Base-by-base conservation (phyloP, 1,284 basidiomycete species). In the Pascua guehoae region DNA sequence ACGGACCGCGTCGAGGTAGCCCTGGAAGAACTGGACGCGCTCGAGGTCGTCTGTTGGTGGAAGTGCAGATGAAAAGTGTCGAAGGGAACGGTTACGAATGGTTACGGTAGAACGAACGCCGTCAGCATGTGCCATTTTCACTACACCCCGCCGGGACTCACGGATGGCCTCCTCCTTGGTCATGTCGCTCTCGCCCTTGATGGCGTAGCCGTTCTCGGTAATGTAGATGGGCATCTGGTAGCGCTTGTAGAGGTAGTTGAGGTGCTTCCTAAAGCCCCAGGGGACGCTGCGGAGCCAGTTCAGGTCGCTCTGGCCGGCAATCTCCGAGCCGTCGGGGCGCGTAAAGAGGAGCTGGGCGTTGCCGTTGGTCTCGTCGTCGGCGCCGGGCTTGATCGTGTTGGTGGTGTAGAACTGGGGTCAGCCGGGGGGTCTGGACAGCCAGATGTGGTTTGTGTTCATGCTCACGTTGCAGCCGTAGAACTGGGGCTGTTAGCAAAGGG, bases 201-300 rank as follows among this genome's bases (percentile, higher is more conserved):
- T 83, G 1, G 86, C 81, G 68, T 87, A 88, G 0, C 87, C 86
- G 69, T 88, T 87, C 74, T 88, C 85, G 4, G 85, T 87, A 37
- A 86, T 81, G 55, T 84, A 87, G 61, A 89, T 86, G 0, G 87
- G 85, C 64, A 79, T 79, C 44, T 80, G 74, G 78, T 89, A 90
- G 17, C 83, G 81, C 79, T 85, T 65, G 53, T 72, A 86, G 49
- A 88, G 74, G 72, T 88, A 88, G 69, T 85, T 86, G 47, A 89
- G 79, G 18, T 88, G 79, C 79, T 83, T 69, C 24, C 67, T 64
- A 57, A 68, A 71, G 4, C 72, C 72, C 69, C 67, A 75, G 37
- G 70, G 68, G 24, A 70, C 72, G 49, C 72, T 67, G 48, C 72
- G 66, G 10, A 72, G 69, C 74, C 72, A 76, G 47, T 52, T 63